Conservation (phyloP, 2,329 filamentous ascomycete genomes). For the Anisogramma anomala region DNA sequence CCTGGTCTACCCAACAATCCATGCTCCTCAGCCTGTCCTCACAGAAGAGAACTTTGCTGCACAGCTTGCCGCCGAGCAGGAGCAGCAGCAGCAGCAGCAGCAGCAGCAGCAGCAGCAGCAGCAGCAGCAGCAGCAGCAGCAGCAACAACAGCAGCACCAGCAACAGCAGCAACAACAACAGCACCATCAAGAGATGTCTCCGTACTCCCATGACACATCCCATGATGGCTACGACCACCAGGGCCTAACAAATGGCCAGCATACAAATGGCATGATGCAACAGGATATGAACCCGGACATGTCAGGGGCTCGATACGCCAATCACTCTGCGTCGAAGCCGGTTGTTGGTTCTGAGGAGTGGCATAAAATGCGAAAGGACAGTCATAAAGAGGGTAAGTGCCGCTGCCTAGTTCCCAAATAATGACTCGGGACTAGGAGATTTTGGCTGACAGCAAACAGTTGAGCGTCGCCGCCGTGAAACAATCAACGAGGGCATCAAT, state of each 20-base stretch:
- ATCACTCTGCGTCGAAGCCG: slow-evolving; percentile 53
- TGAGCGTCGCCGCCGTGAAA: slow-evolving; percentile 89
- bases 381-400: slow-evolving; percentile 87
- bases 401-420: no score
- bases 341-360: slow-evolving; percentile 93
- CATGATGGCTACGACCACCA: slow-evolving; percentile 21
- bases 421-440: not conserved
- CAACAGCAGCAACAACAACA: slow-evolving; percentile 17
- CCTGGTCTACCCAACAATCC: slow-evolving; percentile 48
- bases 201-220: slow-evolving; percentile 24
- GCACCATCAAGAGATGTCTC: slow-evolving; percentile 23
- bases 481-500: slow-evolving; percentile 98
- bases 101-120: slow-evolving; percentile 17
- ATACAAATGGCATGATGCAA: slow-evolving; percentile 14
- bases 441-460: slow-evolving; percentile 41
- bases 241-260: slow-evolving; percentile 17
- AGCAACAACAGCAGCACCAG: slow-evolving; percentile 15
- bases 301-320: slow-evolving; percentile 27
- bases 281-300: slow-evolving; percentile 15
- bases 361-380: slow-evolving; percentile 95
- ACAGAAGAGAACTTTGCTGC: slow-evolving; percentile 50
- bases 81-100: slow-evolving; percentile 15
- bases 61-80: slow-evolving; percentile 31
- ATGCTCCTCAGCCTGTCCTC: slow-evolving; percentile 43
- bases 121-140: slow-evolving; percentile 22